phyloP scores from a whole-genome alignment of 1,284 basidiomycete genomes.

The Laetiporus sulphureus region DNA sequence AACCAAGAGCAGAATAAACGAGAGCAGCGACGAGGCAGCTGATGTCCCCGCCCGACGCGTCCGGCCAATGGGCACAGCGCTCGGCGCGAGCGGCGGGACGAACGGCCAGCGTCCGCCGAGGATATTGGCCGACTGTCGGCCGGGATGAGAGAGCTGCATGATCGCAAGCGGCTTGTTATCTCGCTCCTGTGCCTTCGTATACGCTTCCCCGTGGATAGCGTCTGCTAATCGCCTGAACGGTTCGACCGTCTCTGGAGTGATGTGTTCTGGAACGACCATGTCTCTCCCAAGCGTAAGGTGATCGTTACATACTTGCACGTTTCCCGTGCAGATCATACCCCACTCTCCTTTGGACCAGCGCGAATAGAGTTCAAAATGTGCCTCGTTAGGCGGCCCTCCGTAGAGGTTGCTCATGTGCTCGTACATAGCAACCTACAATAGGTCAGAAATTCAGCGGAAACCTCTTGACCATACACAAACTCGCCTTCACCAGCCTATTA shows the following conservation, averaged over 20 bases:
- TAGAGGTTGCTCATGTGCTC: constrained; percentile 68
- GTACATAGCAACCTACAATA: constrained; percentile 68
- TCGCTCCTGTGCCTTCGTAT: neutral
- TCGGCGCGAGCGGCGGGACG: constrained; percentile 67
- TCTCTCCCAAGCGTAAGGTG: constrained; percentile 85
- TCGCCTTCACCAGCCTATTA: constrained; percentile 6
- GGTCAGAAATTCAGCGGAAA: too few species aligned
- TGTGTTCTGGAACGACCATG: constrained; percentile 49
- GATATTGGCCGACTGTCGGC: constrained; percentile 78
- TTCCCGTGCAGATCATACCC: constrained; percentile 91
- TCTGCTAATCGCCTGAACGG: constrained; percentile 49
- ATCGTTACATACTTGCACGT: constrained; percentile 67
- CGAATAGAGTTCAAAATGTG: constrained; percentile 65
- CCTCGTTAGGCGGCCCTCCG: constrained; percentile 68
- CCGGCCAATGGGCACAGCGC: constrained; percentile 50
- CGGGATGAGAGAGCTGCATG: constrained; percentile 84
- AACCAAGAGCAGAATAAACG: constrained; percentile 38
- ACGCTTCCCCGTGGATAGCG: constrained; percentile 37
- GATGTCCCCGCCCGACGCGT: constrained; percentile 2
- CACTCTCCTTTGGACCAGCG: constrained; percentile 75
- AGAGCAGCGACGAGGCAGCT: constrained; percentile 17
- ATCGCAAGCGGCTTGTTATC: constrained; percentile 40
- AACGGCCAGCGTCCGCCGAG: constrained; percentile 61
- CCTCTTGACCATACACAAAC: neutral
- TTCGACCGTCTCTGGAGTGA: constrained; percentile 35